Percentiles rank a stretch among this genome's conserved stretches.
Evolutionary conservation across 352 stramenopile genomes (phyloP).

Genomic region (Salisapilia sapeloensis): DNA sequence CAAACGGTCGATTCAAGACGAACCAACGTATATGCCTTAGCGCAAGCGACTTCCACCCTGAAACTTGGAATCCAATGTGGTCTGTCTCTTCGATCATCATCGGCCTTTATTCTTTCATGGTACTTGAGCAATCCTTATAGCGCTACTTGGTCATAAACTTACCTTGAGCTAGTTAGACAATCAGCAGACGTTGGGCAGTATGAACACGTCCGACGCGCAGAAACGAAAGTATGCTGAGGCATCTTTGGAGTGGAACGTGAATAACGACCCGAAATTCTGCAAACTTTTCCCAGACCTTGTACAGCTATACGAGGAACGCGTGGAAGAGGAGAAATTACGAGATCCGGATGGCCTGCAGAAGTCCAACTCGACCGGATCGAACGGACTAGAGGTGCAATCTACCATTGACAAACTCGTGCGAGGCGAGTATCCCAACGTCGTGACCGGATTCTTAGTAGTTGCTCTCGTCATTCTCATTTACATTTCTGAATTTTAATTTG

Average conservation of each 20-base stretch:
- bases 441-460: no score
- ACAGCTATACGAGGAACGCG: slow-evolving; percentile 37
- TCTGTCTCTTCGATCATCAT: slow-evolving; percentile 91
- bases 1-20: slow-evolving; percentile 89
- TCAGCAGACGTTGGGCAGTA: slow-evolving; percentile 77
- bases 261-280: slow-evolving; percentile 55
- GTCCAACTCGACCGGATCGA: no score
- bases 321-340: slow-evolving; percentile 27
- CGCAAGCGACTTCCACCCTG: slow-evolving; percentile 93
- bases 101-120: slow-evolving; percentile 92
- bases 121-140: slow-evolving; percentile 8
- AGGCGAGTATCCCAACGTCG: no score
- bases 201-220: slow-evolving; percentile 68
- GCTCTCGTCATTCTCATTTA: no score
- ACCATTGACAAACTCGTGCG: no score
- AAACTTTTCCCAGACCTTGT: slow-evolving; percentile 84
- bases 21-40: slow-evolving; percentile 88
- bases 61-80: slow-evolving; percentile 96
- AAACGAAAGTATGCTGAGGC: slow-evolving; percentile 71
- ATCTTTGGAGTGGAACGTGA: slow-evolving; percentile 73
- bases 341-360: no score
- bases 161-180: slow-evolving; percentile 41
- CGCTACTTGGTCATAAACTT: slow-evolving; percentile 6
- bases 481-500: no score
- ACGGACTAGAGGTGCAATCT: no score